Conservation (phyloP, 2,329 filamentous ascomycete species). For the Cytospora chrysosperma region DNA sequence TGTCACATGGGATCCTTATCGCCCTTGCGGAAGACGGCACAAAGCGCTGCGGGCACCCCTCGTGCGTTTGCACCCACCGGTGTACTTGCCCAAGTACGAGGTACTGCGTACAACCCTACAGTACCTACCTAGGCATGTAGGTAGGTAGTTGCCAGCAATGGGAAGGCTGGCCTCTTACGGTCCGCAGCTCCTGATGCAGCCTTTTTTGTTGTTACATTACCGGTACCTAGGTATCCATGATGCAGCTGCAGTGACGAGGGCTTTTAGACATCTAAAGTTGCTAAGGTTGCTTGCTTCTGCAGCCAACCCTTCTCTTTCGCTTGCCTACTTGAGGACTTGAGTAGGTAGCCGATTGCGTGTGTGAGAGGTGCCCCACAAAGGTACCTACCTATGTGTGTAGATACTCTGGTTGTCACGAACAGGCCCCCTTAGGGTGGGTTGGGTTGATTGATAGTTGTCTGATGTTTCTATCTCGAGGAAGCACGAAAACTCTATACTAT, state of each 20-base stretch:
- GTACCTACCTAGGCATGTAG: neutral
- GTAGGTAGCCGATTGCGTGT: neutral
- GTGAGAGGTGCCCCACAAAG: neutral
- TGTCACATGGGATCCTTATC: neutral
- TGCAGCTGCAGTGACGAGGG: neutral
- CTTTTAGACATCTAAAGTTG: neutral
- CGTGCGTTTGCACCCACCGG: neutral
- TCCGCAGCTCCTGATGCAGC: neutral
- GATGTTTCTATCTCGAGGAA: too few species aligned
- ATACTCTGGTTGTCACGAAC: too few species aligned
- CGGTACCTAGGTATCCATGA: neutral
- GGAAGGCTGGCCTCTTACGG: neutral
- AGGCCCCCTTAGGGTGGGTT: too few species aligned
- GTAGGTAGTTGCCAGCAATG: too few species aligned
- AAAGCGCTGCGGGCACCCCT: neutral
- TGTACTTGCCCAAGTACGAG: neutral
- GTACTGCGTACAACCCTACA: neutral
- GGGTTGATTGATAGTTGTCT: too few species aligned
- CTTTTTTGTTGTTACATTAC: neutral
- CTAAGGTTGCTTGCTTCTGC: too few species aligned
- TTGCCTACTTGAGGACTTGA: too few species aligned
- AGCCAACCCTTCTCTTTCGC: neutral
- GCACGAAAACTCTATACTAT: too few species aligned
- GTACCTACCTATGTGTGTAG: neutral
- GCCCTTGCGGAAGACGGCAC: neutral